Percentiles rank a stretch among this genome's conserved stretches.
Conservation (phyloP, 768 basidiomycete genomes). For the Lactarius akahatsu region DNA sequence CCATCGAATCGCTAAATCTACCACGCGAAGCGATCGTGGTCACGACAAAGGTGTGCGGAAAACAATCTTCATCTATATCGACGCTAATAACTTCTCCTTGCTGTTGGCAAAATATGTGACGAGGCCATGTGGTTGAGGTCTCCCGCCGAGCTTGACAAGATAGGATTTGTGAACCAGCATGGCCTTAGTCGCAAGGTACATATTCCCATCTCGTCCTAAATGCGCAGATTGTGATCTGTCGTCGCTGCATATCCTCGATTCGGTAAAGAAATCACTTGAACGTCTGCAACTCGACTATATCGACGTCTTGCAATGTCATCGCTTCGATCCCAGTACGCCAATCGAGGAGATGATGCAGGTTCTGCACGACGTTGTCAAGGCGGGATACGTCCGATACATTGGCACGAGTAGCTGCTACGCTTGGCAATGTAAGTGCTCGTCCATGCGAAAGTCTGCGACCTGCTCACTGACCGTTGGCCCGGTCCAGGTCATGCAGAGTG, state of each 20-base stretch:
- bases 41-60: conserved; percentile 46
- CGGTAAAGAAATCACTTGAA: conserved; percentile 58
- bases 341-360: conserved; percentile 36
- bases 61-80: no score
- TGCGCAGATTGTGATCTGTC: neutral
- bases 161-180: conserved; percentile 40
- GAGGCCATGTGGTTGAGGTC: no score
- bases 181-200: conserved; percentile 40
- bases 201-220: neutral
- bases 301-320: conserved; percentile 63
- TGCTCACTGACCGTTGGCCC: no score
- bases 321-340: conserved; percentile 40
- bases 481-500: no score
- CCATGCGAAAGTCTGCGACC: no score
- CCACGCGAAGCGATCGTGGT: no score
- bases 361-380: conserved; percentile 42
- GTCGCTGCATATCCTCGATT: conserved; percentile 66
- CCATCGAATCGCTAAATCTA: no score
- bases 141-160: conserved; percentile 28
- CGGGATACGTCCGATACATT: conserved; percentile 39
- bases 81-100: neutral
- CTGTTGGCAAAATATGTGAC: conserved; percentile 3
- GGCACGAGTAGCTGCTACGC: no score
- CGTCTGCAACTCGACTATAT: conserved; percentile 74
- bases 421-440: no score